Evolutionary conservation across 2,329 filamentous ascomycete genomes (phyloP), one percentile per base, ranked within the genome.

Genomic region (Colletotrichum endophyticum): DNA sequence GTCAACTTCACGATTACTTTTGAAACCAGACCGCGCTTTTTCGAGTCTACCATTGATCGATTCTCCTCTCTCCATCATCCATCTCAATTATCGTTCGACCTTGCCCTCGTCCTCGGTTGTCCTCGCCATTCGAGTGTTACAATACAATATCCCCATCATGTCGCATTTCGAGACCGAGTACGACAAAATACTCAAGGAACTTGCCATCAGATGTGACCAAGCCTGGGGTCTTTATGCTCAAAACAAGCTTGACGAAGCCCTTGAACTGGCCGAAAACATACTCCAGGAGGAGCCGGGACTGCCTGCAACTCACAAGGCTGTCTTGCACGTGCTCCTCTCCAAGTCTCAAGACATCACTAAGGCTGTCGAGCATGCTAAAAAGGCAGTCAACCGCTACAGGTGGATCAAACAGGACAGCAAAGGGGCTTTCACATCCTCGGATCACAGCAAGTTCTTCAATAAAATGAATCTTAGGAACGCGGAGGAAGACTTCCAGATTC

Each of bases 91-190:
- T 1, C 8, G 19, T 49, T 49, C 2, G 0, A 44, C 36, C 36
- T 44, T 44, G 0, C 36, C 36, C 5, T 49, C 1, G 1, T 2
- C 19, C 16, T 44, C 36, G 0, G 19, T 49, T 2, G 39, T n/a
- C 9, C 39, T 49, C 1, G 19, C 16, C 39, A 49, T 49, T 49
- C 39, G 39, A 49, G 39, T 12, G 0, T n/a, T 0, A 49, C 39
- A 49, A 7, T 3, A n/a, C 19, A n/a, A 22, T 4, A 1, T 0
- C 19, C 39, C 39, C 39, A 49, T 4, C 39, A 49, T 49, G 39
- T 49, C 39, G 9, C 39, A 49, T n/a, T 49, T n/a, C 39, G 39
- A 49, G 39, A 12, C 39, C 6, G 39, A 49, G 12, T 12, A 49
- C 5, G 39, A 49, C 16, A 49, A n/a, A 12, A 11, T n/a, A 49